Base-by-base conservation (phyloP, 257 asterid species). In the Solanum gandarillasii region DNA sequence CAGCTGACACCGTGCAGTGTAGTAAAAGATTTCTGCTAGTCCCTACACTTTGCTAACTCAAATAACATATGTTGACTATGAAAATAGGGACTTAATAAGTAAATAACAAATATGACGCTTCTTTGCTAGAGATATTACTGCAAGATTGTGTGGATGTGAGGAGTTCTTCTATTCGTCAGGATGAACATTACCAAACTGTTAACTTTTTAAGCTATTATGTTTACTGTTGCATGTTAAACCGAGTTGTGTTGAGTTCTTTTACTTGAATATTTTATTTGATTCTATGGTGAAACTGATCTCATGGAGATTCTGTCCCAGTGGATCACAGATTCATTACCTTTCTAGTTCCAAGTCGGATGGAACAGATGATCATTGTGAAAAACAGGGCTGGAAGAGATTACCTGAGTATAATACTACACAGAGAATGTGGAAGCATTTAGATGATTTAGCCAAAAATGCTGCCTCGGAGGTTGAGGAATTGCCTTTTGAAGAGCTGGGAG, bases 251-350 rank as follows among this genome's bases (percentile, higher is more conserved):
- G 71, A 12, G 75, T 55, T 21, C 38, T 75, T 72, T 70, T 39
- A 81, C 48, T 73, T 72, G 27, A 87, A 14, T 23, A 18, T 75
- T 7, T 89, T 82, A 27, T n/a, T 90, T 91, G 84, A 92, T 88
- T 29, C 87, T 29, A 16, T 87, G 68, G 89, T 92, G 71, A 60
- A 62, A 43, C 35, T 82, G 43, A 82, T 82, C 62, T 46, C 21
- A 29, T 82, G 85, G 70, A 31, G 35, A 18, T 81, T 20, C 0
- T 92, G 60, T 84, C 55, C 83, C 97, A 97, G 99, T 90, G 99
- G 99, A 68, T 91, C 93, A 91, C 99, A 93, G 96, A 89, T 94
- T 85, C 89, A 93, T 91, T 97, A 97, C 91, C 90, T 97, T 83
- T 95, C 98, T 48, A 93, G 95, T 89, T 92, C 98, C 89, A 90